A percentile compares a stretch with the other conserved stretches of the same genome.
Conservation (phyloP, 148 eudicot species). For the Selenicereus undatus region DNA sequence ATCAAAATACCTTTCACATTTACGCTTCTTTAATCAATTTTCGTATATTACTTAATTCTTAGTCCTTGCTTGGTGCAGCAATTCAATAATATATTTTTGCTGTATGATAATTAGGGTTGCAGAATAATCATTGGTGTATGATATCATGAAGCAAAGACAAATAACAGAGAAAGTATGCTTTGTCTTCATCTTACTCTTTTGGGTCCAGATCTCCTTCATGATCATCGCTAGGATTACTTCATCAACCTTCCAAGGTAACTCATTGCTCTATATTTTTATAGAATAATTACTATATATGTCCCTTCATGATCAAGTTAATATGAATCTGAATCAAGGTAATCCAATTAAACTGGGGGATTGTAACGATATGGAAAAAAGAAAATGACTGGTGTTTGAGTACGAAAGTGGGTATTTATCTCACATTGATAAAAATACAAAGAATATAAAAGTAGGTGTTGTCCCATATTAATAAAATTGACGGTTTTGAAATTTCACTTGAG, state of each 20-base stretch:
- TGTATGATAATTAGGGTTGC: too few relatives aligned
- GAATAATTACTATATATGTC: neutral
- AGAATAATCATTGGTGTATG: neutral
- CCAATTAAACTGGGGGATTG: neutral
- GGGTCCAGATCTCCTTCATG: conserved; percentile 23
- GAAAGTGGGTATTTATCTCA: neutral
- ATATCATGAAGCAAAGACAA: conserved; percentile 22
- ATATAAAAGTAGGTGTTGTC: too few relatives aligned
- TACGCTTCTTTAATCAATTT: too few relatives aligned
- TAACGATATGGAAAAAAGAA: neutral
- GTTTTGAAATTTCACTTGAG: too few relatives aligned
- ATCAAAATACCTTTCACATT: too few relatives aligned
- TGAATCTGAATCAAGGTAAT: neutral
- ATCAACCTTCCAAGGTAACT: conserved; percentile 27
- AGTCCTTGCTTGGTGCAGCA: too few relatives aligned
- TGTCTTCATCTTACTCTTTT: conserved; percentile 14
- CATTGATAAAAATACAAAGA: too few relatives aligned
- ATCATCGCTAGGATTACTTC: conserved; percentile 21
- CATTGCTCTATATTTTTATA: neutral
- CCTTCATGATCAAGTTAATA: neutral
- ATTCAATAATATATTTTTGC: too few relatives aligned
- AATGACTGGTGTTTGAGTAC: neutral
- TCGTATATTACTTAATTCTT: too few relatives aligned
- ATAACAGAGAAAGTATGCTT: conserved; percentile 21
- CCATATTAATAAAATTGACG: too few relatives aligned